A percentile compares a stretch with the other conserved stretches of the same genome.
phyloP scores from a whole-genome alignment of 768 basidiomycete genomes.

The Leccinum subtestaceum region DNA sequence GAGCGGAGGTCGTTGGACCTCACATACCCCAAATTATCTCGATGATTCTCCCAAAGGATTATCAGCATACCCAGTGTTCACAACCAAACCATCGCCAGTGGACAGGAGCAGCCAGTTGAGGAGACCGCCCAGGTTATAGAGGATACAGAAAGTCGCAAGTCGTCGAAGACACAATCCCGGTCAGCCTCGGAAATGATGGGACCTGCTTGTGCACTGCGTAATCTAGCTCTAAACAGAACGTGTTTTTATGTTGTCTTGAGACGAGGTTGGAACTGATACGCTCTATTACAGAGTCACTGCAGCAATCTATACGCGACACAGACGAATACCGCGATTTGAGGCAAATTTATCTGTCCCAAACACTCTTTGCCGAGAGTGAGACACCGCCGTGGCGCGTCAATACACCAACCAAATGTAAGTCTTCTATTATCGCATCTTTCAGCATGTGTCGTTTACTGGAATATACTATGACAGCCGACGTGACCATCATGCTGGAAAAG shows the following conservation, averaged over 20 bases:
- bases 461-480: too few relatives aligned
- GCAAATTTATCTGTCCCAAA: neutral
- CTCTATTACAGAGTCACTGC: neutral
- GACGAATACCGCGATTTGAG: neutral
- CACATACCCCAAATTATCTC: neutral
- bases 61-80: neutral
- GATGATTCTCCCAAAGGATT: neutral
- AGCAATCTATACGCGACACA: neutral
- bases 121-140: too few relatives aligned
- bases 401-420: neutral
- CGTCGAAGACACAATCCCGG: neutral
- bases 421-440: neutral
- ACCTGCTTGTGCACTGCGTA: slow-evolving; percentile 22
- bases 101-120: too few relatives aligned
- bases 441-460: too few relatives aligned
- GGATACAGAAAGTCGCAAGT: neutral
- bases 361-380: neutral
- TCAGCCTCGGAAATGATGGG: slow-evolving; percentile 23
- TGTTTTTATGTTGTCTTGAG: neutral
- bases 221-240: slow-evolving; percentile 18
- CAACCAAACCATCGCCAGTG: neutral
- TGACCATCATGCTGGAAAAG: too few relatives aligned
- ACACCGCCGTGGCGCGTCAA: neutral
- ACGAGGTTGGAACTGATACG: neutral
- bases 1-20: neutral